phyloP scores from a whole-genome alignment of 331 rosid species.

The Pyracantha coccinea region DNA sequence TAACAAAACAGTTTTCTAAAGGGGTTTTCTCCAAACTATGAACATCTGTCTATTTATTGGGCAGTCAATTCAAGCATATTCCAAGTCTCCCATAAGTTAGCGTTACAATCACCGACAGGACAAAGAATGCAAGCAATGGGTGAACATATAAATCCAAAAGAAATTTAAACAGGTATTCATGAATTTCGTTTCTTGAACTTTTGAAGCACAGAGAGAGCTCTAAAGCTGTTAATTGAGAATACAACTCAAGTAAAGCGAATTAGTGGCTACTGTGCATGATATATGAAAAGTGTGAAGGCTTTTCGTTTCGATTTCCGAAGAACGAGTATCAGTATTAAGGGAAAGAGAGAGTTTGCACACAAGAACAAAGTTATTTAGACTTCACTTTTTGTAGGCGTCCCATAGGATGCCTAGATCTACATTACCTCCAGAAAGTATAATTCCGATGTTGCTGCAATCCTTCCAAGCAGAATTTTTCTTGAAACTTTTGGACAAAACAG shows the following conservation, averaged over 20 bases:
- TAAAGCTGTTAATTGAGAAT: neutral
- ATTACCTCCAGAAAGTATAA: conserved; percentile 82
- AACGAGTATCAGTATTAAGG: neutral
- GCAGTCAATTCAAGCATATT: too few species aligned
- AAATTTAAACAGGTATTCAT: neutral
- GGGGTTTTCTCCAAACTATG: neutral
- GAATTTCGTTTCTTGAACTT: neutral
- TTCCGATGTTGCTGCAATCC: conserved; percentile 61
- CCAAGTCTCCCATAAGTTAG: too few species aligned
- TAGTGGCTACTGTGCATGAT: neutral
- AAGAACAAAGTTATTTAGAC: neutral
- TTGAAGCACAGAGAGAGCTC: neutral
- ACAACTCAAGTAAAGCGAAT: neutral
- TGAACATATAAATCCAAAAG: too few species aligned
- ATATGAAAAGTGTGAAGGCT: neutral
- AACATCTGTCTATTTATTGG: too few species aligned
- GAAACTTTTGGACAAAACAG: conserved; percentile 67
- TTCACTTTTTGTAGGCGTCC: conserved; percentile 50
- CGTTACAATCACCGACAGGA: too few species aligned
- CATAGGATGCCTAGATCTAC: conserved; percentile 63
- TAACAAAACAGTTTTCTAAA: too few species aligned
- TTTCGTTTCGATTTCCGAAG: neutral
- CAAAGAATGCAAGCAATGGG: too few species aligned
- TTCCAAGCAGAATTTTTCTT: conserved; percentile 61
- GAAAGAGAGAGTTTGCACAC: conserved; percentile 2